A percentile compares a stretch with the other conserved stretches of the same genome.
Evolutionary conservation across 371 early-diverging fungal genomes (phyloP).

Genomic region (Mucor racemosus): DNA sequence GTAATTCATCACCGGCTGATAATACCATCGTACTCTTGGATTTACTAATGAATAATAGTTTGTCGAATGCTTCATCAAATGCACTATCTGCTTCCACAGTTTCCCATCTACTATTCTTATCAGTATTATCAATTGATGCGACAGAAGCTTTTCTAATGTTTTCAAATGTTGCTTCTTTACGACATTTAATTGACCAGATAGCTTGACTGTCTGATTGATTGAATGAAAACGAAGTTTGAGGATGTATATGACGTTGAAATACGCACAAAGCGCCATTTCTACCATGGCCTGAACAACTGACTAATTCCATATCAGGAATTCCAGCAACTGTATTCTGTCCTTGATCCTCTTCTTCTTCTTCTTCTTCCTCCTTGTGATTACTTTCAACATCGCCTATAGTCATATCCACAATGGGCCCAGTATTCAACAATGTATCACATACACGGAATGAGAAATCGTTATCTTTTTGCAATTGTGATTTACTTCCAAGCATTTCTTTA

Average conservation of each 20-base stretch:
- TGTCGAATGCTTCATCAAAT: conserved; percentile 59
- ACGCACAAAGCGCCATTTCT: conserved; percentile 78
- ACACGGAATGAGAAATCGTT: conserved; percentile 64
- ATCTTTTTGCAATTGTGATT: conserved; percentile 18
- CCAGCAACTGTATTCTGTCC: conserved; percentile 10
- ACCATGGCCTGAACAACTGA: conserved; percentile 81
- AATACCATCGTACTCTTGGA: conserved; percentile 73
- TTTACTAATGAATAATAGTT: conserved; percentile 75
- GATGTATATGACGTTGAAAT: conserved; percentile 82
- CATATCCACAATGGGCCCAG: conserved; percentile 81
- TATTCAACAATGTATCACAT: conserved; percentile 79
- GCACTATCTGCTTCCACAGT: conserved; percentile 20
- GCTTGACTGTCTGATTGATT: conserved; percentile 67
- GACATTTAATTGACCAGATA: conserved; percentile 72
- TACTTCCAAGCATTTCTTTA: conserved; percentile 8
- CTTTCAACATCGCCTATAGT: conserved; percentile 70
- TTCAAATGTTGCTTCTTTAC: conserved; percentile 45
- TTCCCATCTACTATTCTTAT: conserved; percentile 23
- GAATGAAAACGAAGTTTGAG: conserved; percentile 73
- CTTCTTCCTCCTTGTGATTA: too few species aligned
- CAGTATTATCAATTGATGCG: not conserved
- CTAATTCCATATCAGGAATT: conserved; percentile 75
- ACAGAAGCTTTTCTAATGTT: conserved; percentile 7
- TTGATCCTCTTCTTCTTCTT: conserved; percentile 12
- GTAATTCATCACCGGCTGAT: conserved; percentile 82